Evolutionary conservation across 2,329 filamentous ascomycete genomes (phyloP).

Genomic region (Aspergillus ibericus): DNA sequence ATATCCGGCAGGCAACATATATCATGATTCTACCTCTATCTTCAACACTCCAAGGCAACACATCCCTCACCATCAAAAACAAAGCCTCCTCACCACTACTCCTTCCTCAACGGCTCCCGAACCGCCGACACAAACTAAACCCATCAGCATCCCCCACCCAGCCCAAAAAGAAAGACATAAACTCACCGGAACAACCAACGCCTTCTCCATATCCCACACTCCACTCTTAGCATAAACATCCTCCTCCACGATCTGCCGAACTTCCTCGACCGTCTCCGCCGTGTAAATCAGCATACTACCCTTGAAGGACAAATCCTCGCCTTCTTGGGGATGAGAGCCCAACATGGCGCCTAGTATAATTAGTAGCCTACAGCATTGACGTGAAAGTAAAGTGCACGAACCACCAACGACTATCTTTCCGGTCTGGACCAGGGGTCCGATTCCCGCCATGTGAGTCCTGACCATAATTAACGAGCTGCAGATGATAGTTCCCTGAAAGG

Average conservation of each 20-base stretch:
- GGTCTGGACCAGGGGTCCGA: conserved; percentile 55
- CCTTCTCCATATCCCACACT: conserved; percentile 22
- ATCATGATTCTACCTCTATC: too few relatives aligned
- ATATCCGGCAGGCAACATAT: too few relatives aligned
- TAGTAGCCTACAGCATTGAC: neutral
- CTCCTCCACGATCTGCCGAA: conserved; percentile 14
- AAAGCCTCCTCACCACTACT: neutral
- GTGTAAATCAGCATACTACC: conserved; percentile 23
- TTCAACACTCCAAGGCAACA: too few relatives aligned
- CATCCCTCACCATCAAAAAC: too few relatives aligned
- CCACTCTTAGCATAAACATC: conserved; percentile 21
- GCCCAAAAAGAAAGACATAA: neutral
- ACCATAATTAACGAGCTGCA: neutral
- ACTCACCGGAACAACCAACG: conserved; percentile 17
- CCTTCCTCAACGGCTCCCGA: neutral
- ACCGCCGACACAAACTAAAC: neutral
- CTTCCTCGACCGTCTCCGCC: conserved; percentile 17
- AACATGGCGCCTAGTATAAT: conserved; percentile 61
- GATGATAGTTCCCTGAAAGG: neutral
- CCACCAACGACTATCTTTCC: conserved; percentile 66
- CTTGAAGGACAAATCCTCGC: conserved; percentile 12
- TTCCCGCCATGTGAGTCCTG: conserved; percentile 57
- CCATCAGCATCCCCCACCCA: neutral
- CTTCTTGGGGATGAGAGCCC: conserved; percentile 62
- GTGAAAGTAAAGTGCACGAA: too few relatives aligned